A percentile compares a stretch with the other conserved stretches of the same genome.
Evolutionary conservation across 345 rosid species (phyloP).

Genomic region (Pistacia vera): DNA sequence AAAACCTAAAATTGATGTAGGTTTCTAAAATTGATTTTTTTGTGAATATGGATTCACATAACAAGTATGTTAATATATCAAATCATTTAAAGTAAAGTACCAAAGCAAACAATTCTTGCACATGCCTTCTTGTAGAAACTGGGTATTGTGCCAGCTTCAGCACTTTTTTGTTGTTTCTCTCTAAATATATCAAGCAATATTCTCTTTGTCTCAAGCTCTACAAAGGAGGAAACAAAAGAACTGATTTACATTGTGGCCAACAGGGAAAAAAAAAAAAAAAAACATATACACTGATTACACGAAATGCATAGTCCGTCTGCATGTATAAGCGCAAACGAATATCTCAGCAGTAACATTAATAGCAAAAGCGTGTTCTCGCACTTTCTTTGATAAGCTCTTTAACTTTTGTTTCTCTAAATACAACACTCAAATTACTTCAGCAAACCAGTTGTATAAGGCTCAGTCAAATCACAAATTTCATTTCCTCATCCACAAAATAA

Average conservation of each 20-base stretch:
- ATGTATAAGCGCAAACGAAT: background rate
- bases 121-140: conserved; percentile 97
- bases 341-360: background rate
- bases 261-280: background rate
- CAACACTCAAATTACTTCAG: background rate
- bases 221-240: conserved; percentile 16
- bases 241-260: background rate
- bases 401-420: background rate
- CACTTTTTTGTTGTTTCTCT: conserved; percentile 92
- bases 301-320: background rate
- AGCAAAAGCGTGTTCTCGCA: background rate
- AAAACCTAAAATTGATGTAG: background rate
- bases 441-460: background rate
- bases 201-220: conserved; percentile 97
- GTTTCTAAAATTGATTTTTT: background rate
- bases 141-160: conserved; percentile 87
- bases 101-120: conserved; percentile 13
- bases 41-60: background rate
- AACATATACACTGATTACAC: background rate
- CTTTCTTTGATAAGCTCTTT: background rate
- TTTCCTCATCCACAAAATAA: background rate
- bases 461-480: background rate
- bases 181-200: conserved; percentile 97
- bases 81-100: conserved; percentile 13
- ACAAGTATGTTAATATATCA: background rate